Conservation (phyloP, 2,329 filamentous ascomycete species). For the Hypoxylon sp. region DNA sequence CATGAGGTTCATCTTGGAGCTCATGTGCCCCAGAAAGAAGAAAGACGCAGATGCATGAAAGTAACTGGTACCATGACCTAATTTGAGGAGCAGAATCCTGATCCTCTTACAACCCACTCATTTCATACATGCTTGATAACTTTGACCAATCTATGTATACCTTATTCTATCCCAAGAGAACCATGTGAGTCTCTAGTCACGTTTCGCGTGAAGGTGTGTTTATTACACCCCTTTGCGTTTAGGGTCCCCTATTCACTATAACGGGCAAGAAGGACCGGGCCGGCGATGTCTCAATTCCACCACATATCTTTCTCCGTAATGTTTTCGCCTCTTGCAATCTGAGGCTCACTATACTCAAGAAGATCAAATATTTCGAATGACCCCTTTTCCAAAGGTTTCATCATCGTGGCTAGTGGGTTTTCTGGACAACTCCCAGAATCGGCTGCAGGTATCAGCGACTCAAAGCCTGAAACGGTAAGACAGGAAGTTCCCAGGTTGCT, state of each 20-base stretch:
- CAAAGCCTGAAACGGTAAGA: conserved; percentile 7
- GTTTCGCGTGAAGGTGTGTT: too few species aligned
- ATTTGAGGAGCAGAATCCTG: background rate
- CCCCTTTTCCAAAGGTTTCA: conserved; percentile 16
- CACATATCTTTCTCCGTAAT: conserved; percentile 27
- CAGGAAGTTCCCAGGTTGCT: background rate
- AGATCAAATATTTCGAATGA: conserved; percentile 30
- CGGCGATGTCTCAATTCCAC: conserved; percentile 23
- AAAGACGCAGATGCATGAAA: background rate
- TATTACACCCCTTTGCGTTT: background rate
- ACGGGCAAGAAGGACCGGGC: too few species aligned
- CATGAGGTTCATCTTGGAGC: conserved; percentile 47
- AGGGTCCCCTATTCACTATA: background rate
- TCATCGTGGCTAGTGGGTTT: too few species aligned
- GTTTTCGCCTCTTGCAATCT: conserved; percentile 17
- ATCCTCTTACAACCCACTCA: background rate
- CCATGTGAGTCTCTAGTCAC: background rate
- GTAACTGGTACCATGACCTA: background rate
- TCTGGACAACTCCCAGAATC: too few species aligned
- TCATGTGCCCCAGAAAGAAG: conserved; percentile 32
- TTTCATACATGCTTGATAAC: background rate
- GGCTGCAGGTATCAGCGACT: conserved; percentile 21
- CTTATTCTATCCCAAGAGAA: background rate
- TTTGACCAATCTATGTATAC: background rate
- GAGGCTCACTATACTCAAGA: conserved; percentile 17